Evolutionary conservation across 352 stramenopile species (phyloP).

Genomic region (Thalassiosira livingstoniorum): DNA sequence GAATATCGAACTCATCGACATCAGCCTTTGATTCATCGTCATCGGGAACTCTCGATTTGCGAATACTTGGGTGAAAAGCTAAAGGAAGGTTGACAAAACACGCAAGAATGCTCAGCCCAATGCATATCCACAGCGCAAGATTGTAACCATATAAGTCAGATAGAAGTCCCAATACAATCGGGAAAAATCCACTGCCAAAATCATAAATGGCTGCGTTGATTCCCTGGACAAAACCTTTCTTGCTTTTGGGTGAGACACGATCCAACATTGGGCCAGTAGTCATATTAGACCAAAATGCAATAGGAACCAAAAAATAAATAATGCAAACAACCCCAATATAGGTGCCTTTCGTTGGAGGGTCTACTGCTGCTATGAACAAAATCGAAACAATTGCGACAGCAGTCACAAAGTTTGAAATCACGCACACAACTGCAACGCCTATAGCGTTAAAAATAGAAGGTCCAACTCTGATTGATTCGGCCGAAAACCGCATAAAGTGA

Average conservation of each 20-base stretch:
- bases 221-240: neutral
- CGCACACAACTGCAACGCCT: neutral
- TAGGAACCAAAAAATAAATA: neutral
- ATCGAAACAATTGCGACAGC: neutral
- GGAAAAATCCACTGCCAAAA: conserved; percentile 1
- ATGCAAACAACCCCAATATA: neutral
- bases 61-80: neutral
- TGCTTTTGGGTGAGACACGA: neutral
- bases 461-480: no score
- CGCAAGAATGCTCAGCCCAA: neutral
- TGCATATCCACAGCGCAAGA: neutral
- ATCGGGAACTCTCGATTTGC: no score
- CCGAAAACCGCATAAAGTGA: no score
- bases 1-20: no score
- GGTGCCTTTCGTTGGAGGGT: neutral
- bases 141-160: neutral
- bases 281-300: neutral
- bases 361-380: neutral
- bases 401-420: neutral
- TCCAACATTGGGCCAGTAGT: conserved; percentile 10
- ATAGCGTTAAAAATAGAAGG: neutral
- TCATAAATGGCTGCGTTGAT: conserved; percentile 3
- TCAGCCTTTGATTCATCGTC: no score
- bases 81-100: conserved; percentile 1
- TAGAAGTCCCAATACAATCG: neutral